Evolutionary conservation across 1,139 yeast genomes (phyloP), one percentile per base, ranked within the genome.

Genomic region (Suhomyces atakaporum): DNA sequence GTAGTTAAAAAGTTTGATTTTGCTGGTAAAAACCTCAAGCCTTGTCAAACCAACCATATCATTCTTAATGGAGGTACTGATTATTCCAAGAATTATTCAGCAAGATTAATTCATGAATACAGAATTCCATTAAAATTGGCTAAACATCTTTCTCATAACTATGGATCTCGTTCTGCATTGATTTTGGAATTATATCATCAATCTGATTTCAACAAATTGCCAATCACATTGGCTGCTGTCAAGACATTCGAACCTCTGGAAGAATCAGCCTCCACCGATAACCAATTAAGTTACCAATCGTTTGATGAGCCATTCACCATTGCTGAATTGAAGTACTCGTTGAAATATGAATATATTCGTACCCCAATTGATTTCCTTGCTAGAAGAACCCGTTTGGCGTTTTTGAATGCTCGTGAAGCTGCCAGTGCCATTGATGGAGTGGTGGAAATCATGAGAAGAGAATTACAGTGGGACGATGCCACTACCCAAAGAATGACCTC

Each of bases 301-400:
- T 82, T 83, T 49, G 84, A 82, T 50, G 90, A 87, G 65, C 96
- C 97, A 44, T 89, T 85, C 73, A 82, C 96, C 27, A 84, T 88
- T 57, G 97, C 95, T 37, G 97, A 90, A 68, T 77, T 90, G 63
- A 75, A 81, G 55, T 90, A 89, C 66, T 83, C 90, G 8, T 73
- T 89, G 53, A 69, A 79, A 47, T 77, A 87, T 64, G 97, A 90
- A 69, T 88, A 88, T 59, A 81, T 89, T 32, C 77, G 95, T 64
- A 85, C 92, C 9, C 95, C 96, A 34, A 66, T 84, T 41, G 97
- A 90, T 63, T 89, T 90, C 73, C 73, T 90, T 47, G 89, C 95
- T 39, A 84, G 97, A 71, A 84, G 97, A 73, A 84, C 95, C 38
- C 81, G 97, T 65, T 79, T 88, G 59, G 96, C 96, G 2, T 90